A percentile compares a stretch with the other conserved stretches of the same genome.
Evolutionary conservation across 257 asterid species (phyloP).

Genomic region (Solanum virginianum): DNA sequence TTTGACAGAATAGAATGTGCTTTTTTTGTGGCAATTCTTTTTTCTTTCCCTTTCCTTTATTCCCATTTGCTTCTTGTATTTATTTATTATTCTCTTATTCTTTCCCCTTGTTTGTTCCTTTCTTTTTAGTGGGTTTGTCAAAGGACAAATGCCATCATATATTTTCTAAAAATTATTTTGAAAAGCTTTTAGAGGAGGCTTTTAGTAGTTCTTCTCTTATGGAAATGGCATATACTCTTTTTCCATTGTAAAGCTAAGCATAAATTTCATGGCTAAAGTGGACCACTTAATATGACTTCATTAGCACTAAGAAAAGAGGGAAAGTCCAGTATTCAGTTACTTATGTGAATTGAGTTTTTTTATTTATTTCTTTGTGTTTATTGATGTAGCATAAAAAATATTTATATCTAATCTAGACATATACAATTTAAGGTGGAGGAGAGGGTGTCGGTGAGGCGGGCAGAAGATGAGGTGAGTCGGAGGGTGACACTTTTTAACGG

Average conservation of each 20-base stretch:
- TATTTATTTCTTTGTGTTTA: background rate
- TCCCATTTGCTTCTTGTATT: background rate
- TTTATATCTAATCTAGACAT: background rate
- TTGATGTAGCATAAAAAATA: background rate
- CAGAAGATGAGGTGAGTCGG: background rate
- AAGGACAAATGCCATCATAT: background rate
- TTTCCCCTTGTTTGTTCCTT: background rate
- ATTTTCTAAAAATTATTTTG: background rate
- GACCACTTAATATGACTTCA: background rate
- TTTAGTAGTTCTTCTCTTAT: background rate
- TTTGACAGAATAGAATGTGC: background rate
- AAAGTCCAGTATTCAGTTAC: background rate
- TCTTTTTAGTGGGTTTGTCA: background rate
- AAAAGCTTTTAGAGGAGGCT: background rate
- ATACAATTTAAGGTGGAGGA: background rate
- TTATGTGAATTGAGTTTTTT: background rate
- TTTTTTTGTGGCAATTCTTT: background rate
- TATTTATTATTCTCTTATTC: background rate
- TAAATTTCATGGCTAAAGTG: background rate
- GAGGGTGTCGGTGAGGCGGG: too few relatives aligned
- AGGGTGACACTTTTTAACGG: background rate
- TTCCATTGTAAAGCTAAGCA: background rate
- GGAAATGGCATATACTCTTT: background rate
- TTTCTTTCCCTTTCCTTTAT: background rate
- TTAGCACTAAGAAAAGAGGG: background rate